Base-by-base conservation (phyloP, 1,139 yeast genomes). In the Saccharomyces pastorianus region DNA sequence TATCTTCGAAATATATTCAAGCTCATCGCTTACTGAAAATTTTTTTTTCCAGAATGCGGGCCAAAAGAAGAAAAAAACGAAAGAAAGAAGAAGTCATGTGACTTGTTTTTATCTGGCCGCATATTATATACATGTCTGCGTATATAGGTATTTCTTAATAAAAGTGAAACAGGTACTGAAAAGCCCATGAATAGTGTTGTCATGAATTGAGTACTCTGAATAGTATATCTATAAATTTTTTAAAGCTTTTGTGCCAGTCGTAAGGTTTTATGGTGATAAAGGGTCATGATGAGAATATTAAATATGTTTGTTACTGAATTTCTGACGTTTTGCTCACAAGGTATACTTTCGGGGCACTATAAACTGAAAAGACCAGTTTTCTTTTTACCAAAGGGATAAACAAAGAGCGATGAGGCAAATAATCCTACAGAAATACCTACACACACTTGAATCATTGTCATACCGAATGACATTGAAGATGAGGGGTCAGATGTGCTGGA, bases 401-500 rank as follows among this genome's bases (percentile, higher is more conserved):
- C 90, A 47, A 85, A 83, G 57, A 91, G 75, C 0, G 97, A 89
- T 14, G 97, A 95, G 7, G 95, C 90, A 73, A 89, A 91, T 52
- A 91, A 76, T 0, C 98, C 98, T 28, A 91, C 96, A 61, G 96
- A 85, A 64, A 91, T 90, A 56, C 97, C 98, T 60, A 91, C 84
- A 3, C 96, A 85, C 23, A 91, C 96, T 65, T 90, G 89, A 41
- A 90, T 88, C 97, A 91, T 91, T 3, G 91, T 82, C 54, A 87
- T 78, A 60, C 97, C 97, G 64, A 87, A 80, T 59, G 83, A 71
- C 64, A 85, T 71, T 2, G 75, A 67, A 11, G 71, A 64, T 14
- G 68, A 62, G 55, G 63, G 55, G 31, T 62, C 61, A 1, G 73
- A 57, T 5, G 71, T 55, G 2, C 69, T 57, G 23, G 23, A 3